These are phyloP conservation scores for Microthlaspi erraticum DNA, from an alignment of 345 rosid species.

Conservation along the genomic window DNA sequence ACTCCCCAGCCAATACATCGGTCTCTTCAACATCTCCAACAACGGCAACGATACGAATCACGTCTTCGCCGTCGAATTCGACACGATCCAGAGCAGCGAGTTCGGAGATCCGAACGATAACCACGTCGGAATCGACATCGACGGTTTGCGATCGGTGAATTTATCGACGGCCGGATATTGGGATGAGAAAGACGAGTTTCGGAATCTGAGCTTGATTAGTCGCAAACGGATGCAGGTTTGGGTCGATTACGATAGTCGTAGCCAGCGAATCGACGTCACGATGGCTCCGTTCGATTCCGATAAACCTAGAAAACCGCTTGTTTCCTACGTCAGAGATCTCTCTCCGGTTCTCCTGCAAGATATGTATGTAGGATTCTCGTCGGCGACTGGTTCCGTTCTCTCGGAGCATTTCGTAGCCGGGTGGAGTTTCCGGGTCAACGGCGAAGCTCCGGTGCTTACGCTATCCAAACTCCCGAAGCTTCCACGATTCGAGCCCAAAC, in stretches of 20 bases:
- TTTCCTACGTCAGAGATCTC: constrained; percentile 65
- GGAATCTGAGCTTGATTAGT: constrained; percentile 59
- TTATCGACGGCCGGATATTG: constrained; percentile 61
- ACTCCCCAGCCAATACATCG: constrained; percentile 74
- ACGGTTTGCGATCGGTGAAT: constrained; percentile 58
- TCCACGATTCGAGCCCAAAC: constrained; percentile 43
- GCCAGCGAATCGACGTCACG: constrained; percentile 59
- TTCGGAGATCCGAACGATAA: constrained; percentile 72
- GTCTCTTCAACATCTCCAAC: constrained; percentile 62
- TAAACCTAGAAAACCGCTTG: constrained; percentile 64
- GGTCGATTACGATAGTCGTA: constrained; percentile 69
- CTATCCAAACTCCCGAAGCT: constrained; percentile 66
- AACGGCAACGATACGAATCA: constrained; percentile 67
- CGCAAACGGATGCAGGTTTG: constrained; percentile 68
- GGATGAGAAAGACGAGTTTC: constrained; percentile 38
- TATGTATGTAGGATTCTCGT: constrained; percentile 88
- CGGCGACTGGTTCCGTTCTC: constrained; percentile 87
- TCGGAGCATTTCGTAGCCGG: constrained; percentile 79
- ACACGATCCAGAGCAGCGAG: constrained; percentile 67
- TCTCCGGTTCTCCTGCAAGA: constrained; percentile 57
- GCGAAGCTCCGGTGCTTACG: constrained; percentile 58
- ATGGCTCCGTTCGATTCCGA: constrained; percentile 58
- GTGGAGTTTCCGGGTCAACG: constrained; percentile 80
- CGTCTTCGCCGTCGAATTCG: constrained; percentile 85
- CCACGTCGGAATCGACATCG: constrained; percentile 81